These are phyloP conservation scores for Aspergillus affinis DNA, from an alignment of 495 filamentous ascomycete species.

Conservation along the genomic window DNA sequence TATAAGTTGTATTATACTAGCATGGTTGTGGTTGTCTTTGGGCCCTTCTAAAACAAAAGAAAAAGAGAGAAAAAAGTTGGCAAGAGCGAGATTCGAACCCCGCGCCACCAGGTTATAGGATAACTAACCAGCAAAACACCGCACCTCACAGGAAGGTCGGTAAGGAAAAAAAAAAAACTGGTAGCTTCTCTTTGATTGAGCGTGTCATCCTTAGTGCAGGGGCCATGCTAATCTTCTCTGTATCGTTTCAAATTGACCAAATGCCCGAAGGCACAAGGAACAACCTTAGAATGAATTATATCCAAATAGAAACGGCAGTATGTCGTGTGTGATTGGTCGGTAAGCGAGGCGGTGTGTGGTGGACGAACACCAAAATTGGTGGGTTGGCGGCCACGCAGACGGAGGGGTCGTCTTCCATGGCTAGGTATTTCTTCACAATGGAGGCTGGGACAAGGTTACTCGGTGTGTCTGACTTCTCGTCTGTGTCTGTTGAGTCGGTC, in stretches of 20 bases:
- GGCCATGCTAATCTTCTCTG: slow-evolving; percentile 99
- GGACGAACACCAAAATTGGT: slow-evolving; percentile 18
- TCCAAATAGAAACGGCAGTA: slow-evolving; percentile 4
- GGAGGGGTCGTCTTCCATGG: too few species aligned
- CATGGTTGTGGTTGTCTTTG: too few species aligned
- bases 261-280: slow-evolving; percentile 63
- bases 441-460: too few species aligned
- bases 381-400: background rate
- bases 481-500: too few species aligned
- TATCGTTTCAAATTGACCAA: slow-evolving; percentile 81
- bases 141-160: slow-evolving; percentile 21
- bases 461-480: too few species aligned
- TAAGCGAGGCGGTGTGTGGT: slow-evolving; percentile 9
- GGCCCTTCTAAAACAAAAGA: background rate
- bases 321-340: slow-evolving; percentile 13
- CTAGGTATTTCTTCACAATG: too few species aligned
- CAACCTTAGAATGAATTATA: slow-evolving; percentile 27
- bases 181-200: slow-evolving; percentile 97
- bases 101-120: background rate
- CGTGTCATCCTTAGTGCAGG: slow-evolving; percentile 99
- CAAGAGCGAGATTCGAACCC: slow-evolving; percentile 18
- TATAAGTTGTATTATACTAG: background rate
- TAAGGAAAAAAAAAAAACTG: slow-evolving; percentile 61
- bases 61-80: slow-evolving; percentile 8
- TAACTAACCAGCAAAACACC: background rate